Percentiles rank a stretch among this genome's conserved stretches.
These are phyloP conservation scores for Fusarium ambrosium DNA, from an alignment of 2,329 filamentous ascomycete genomes.

Conservation along the genomic window DNA sequence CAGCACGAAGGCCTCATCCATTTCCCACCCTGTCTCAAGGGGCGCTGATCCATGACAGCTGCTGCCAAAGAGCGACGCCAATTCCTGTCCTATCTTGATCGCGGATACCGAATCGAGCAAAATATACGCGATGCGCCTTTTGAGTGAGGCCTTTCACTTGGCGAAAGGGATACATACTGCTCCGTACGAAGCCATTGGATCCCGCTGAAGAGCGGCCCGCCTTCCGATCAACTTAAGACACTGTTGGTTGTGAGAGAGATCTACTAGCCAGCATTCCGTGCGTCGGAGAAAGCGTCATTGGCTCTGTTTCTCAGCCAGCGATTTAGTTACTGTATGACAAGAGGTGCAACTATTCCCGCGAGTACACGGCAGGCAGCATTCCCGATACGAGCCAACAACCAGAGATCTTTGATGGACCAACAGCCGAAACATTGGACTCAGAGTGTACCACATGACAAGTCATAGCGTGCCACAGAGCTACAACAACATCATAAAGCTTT, in stretches of 20 bases:
- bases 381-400: conserved; percentile 12
- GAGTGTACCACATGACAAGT: background rate
- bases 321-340: background rate
- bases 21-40: background rate
- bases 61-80: background rate
- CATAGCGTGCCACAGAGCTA: background rate
- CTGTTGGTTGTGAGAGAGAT: conserved; percentile 19
- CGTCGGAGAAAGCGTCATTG: conserved; percentile 6
- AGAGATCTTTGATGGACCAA: conserved; percentile 13
- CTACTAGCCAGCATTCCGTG: conserved; percentile 19
- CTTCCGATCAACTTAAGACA: background rate
- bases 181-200: background rate
- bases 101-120: background rate
- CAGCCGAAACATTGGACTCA: conserved; percentile 15
- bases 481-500: background rate
- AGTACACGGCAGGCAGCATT: background rate
- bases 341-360: background rate
- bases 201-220: background rate
- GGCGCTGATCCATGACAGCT: background rate
- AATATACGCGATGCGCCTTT: background rate
- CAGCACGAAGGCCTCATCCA: background rate
- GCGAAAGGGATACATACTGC: background rate
- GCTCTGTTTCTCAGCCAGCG: background rate
- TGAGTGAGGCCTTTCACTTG: background rate
- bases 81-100: background rate